Percentiles rank a stretch among this genome's conserved stretches.
These are phyloP conservation scores for Quillaja saponaria DNA, from an alignment of 306 rosid species.

Conservation along the genomic window DNA sequence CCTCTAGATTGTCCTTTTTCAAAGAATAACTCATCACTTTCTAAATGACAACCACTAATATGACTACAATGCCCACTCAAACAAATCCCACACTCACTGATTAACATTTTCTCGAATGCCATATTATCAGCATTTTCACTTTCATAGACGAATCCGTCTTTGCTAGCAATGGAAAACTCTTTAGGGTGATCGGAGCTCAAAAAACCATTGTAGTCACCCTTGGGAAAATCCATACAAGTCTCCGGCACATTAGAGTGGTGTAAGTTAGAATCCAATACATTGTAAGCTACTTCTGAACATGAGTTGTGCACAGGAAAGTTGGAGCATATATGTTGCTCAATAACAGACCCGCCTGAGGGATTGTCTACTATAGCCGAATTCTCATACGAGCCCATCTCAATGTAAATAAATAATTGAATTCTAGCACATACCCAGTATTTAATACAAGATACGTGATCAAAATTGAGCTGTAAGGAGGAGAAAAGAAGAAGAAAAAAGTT, in stretches of 20 bases:
- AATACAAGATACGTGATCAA: constrained; percentile 13
- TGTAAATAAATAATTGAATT: constrained; percentile 30
- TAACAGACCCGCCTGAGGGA: constrained; percentile 34
- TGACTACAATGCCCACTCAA: constrained; percentile 33
- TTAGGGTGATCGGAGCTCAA: constrained; percentile 31
- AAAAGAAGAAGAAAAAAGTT: constrained; percentile 4
- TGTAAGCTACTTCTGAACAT: constrained; percentile 35
- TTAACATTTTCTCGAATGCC: constrained; percentile 24
- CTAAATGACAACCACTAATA: constrained; percentile 27
- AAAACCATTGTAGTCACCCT: constrained; percentile 31
- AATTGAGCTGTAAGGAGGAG: constrained; percentile 14
- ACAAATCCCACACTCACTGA: constrained; percentile 32
- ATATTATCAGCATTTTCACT: constrained; percentile 36
- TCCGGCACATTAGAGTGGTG: constrained; percentile 27
- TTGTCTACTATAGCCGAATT: constrained; percentile 46
- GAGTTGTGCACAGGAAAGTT: constrained; percentile 46
- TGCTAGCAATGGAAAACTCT: constrained; percentile 16
- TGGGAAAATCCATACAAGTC: constrained; percentile 24
- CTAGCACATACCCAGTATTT: constrained; percentile 39
- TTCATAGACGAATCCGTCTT: constrained; percentile 38
- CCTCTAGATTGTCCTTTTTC: constrained; percentile 35
- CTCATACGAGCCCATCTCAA: constrained; percentile 74
- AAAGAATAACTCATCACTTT: constrained; percentile 16
- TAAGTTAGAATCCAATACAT: constrained; percentile 34
- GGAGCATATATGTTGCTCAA: constrained; percentile 44